A percentile compares a stretch with the other conserved stretches of the same genome.
Conservation (phyloP, 2,329 filamentous ascomycete species). For the Cephalotrichum gorgonifer region DNA sequence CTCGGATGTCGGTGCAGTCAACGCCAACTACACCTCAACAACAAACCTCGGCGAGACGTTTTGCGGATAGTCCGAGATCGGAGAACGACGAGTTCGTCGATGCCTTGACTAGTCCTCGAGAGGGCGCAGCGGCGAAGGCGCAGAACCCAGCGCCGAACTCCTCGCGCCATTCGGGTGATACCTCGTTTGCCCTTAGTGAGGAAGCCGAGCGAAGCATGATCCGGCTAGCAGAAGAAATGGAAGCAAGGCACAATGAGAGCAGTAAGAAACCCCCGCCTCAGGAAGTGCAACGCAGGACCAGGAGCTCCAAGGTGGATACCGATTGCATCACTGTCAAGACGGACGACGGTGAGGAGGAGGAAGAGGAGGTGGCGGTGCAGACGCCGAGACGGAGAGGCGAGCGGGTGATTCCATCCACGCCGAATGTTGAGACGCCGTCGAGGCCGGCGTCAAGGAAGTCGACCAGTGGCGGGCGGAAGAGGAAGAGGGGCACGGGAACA, state of each 20-base stretch:
- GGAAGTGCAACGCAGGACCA: slow-evolving; percentile 11
- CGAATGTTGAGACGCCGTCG: neutral
- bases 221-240: slow-evolving; percentile 13
- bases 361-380: slow-evolving; percentile 9
- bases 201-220: slow-evolving; percentile 37
- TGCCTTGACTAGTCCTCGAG: slow-evolving; percentile 31
- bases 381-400: neutral
- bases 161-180: slow-evolving; percentile 9
- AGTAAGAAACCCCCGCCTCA: neutral
- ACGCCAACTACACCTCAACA: neutral
- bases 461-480: slow-evolving; percentile 1
- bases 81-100: slow-evolving; percentile 39
- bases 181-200: slow-evolving; percentile 30
- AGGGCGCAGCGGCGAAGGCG: slow-evolving; percentile 5
- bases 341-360: slow-evolving; percentile 12
- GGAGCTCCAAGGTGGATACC: slow-evolving; percentile 10
- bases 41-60: too few relatives aligned
- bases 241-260: neutral
- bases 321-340: slow-evolving; percentile 22
- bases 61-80: slow-evolving; percentile 24
- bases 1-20: slow-evolving; percentile 1
- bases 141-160: neutral
- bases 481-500: slow-evolving; percentile 1
- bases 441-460: neutral
- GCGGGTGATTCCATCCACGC: slow-evolving; percentile 2